Base-by-base conservation (phyloP, 176 grass and related monocot genomes). In the Hsuehochloa calcarea region DNA sequence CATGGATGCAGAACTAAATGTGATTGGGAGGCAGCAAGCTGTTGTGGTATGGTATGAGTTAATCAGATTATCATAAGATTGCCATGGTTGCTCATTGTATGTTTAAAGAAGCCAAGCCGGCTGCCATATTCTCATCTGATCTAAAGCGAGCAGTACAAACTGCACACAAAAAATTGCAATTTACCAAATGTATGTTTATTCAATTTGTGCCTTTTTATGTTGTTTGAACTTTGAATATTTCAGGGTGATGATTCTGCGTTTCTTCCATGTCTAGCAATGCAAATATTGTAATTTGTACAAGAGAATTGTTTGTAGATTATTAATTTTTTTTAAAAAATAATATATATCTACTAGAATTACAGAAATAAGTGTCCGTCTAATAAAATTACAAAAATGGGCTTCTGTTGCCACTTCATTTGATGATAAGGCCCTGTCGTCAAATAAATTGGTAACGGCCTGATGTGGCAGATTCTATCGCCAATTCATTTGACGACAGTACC, bases 111-210 rank as follows among this genome's bases (percentile, higher is more conserved):
- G 72, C 43, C 43, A 98, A 93, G 56, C 77, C 85, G 63, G 55
- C 66, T 89, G 91, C 91, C 11, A 93, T 98, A 77, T 98, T 93
- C 61, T 91, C 95, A 11, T 98, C 93, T 62, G 93, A 98, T 85
- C 61, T 98, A 72, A 95, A 98, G 90, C 89, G 95, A 49, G 93
- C 93, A 16, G 80, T 89, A 45, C 87, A 98, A 43, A 98, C 93
- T 56, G 93, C 91, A 54, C 80, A 82, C 93, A 90, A 87, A 82
- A 45, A 41, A 51, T 61, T 98, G 93, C 85, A 67, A 64, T 72
- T 77, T 98, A n/a, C 74, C 87, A 88, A 79, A 97, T 92, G 95
- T 97, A 83, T 61, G 41, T 68, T 13, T 54, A 58, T 82, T 41
- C 68, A 47, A 39, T 8, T 66, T 23, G 9, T 63, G 22, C 15